These are phyloP conservation scores for Botrytis cinerea DNA, from an alignment of 2,329 filamentous ascomycete genomes.

Conservation along the genomic window DNA sequence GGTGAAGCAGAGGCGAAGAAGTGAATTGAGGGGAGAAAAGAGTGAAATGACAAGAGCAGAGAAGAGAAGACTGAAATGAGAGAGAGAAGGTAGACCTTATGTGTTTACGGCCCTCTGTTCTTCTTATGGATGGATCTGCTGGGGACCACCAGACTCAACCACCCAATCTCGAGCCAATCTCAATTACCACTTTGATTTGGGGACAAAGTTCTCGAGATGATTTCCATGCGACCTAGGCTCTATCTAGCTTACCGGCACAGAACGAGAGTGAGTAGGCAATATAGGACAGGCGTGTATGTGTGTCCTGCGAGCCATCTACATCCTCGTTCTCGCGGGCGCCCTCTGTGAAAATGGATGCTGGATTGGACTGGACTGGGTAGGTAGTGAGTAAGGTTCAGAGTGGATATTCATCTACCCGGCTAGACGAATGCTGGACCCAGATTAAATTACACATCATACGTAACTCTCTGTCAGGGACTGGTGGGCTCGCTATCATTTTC, in stretches of 20 bases:
- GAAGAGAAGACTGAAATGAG: neutral
- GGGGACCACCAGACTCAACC: neutral
- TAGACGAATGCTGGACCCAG: neutral
- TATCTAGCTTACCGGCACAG: neutral
- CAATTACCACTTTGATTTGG: neutral
- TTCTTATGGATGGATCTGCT: neutral
- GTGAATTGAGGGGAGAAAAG: neutral
- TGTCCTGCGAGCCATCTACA: too few species aligned
- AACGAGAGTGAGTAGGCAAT: too few species aligned
- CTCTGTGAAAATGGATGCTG: neutral
- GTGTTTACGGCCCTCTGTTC: neutral
- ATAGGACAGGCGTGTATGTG: too few species aligned
- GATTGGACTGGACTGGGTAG: too few species aligned
- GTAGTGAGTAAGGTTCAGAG: neutral
- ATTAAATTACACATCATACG: neutral
- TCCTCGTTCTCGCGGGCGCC: neutral
- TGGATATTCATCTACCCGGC: neutral
- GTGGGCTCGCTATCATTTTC: too few species aligned
- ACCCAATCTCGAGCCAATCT: too few species aligned
- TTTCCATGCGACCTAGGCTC: neutral
- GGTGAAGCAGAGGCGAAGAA: neutral
- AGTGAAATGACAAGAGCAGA: neutral
- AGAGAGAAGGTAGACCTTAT: neutral
- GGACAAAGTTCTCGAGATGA: neutral
- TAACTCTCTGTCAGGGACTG: neutral